Base-by-base conservation (phyloP, 2,329 filamentous ascomycete species). In the Phialophora chinensis region DNA sequence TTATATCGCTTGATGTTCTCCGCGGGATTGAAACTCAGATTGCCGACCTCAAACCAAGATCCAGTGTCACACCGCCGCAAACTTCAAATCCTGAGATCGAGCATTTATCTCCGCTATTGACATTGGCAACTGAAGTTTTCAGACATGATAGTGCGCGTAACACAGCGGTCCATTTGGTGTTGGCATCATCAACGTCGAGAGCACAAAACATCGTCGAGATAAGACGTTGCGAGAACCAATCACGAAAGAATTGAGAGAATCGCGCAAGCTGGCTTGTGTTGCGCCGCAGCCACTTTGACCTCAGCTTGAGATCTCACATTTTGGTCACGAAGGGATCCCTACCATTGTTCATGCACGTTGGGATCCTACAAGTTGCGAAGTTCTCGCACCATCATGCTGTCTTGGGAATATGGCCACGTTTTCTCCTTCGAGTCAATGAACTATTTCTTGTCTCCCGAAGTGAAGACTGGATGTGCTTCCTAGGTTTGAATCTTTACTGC, bases 1-100 rank as follows among this genome's bases (percentile, higher is more conserved):
- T 23, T 59, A 62, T 61, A 65, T 58, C 47, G 23, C n/a, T 58
- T 29, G 33, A 49, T 53, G 25, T 63, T 67, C 65, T 67, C 65
- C 65, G 65, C 65, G 65, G 65, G 57, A 62, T 59, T 29, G 17
- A 14, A n/a, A 38, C 7, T 12, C 38, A 58, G 59, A 66, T 62
- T 59, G 42, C 33, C 64, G 60, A 66, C 59, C 25, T 49, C 44
- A 29, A 49, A 23, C 44, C 59, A 27, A 58, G 53, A 62, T 42
- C 12, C 31, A 27, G 31, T 2, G 17, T 23, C 8, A n/a, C 14
- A 7, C 7, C 38, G 7, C 14, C 6, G 38, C 38, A 44, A 8
- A n/a, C 33, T 17, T n/a, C 2, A 44, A 7, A 2, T 2, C 38
- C 38, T 44, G 14, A 20, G 14, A n/a, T 8, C 17, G 38, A 44